Percentiles rank a stretch among this genome's conserved stretches.
Conservation (phyloP, 495 filamentous ascomycete genomes). For the Podospora australis region DNA sequence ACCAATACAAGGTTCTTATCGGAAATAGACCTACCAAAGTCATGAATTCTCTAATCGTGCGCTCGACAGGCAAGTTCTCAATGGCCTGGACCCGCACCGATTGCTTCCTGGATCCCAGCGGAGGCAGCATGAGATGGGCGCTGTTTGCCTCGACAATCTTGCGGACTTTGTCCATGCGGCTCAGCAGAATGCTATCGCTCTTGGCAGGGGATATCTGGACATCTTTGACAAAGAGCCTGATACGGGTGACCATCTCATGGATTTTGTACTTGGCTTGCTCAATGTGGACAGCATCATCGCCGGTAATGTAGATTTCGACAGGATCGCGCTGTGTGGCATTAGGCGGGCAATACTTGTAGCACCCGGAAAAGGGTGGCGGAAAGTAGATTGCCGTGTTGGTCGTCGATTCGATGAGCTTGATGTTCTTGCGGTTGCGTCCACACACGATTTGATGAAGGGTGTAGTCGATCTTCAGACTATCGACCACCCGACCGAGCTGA, state of each 20-base stretch:
- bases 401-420: slow-evolving; percentile 90
- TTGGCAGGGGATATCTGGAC: slow-evolving; percentile 79
- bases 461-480: slow-evolving; percentile 73
- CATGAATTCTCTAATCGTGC: slow-evolving; percentile 93
- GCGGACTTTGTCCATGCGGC: slow-evolving; percentile 87
- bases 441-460: slow-evolving; percentile 86
- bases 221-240: slow-evolving; percentile 86
- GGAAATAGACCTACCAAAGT: slow-evolving; percentile 55
- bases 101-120: slow-evolving; percentile 70
- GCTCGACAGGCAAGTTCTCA: slow-evolving; percentile 87
- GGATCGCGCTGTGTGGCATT: slow-evolving; percentile 72
- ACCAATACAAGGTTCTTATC: neutral
- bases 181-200: slow-evolving; percentile 86
- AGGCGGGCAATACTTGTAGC: slow-evolving; percentile 81
- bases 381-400: slow-evolving; percentile 97
- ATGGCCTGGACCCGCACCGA: slow-evolving; percentile 83
- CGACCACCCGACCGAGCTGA: slow-evolving; percentile 79
- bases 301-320: slow-evolving; percentile 90
- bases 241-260: slow-evolving; percentile 66
- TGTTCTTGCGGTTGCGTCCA: slow-evolving; percentile 87
- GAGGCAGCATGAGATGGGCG: slow-evolving; percentile 84
- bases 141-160: slow-evolving; percentile 98
- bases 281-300: slow-evolving; percentile 72
- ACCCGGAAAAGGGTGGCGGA: slow-evolving; percentile 81
- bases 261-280: slow-evolving; percentile 81